Percentiles rank a stretch among this genome's conserved stretches.
phyloP scores from a whole-genome alignment of 106 monocot genomes.

The Narthecium ossifragum region DNA sequence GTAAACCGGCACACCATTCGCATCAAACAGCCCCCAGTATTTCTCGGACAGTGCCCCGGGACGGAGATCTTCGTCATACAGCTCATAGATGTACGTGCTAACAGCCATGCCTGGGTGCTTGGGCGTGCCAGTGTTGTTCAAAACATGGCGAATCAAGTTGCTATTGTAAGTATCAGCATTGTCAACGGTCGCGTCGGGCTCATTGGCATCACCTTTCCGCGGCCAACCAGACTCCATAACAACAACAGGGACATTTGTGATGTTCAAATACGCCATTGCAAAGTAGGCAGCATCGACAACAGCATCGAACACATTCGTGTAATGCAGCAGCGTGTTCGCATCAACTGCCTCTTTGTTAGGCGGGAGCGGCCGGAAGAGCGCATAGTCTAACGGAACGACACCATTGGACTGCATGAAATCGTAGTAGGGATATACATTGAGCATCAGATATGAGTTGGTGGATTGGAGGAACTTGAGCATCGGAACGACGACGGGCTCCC shows the following conservation, averaged over 20 bases:
- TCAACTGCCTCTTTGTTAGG: conserved; percentile 98
- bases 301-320: conserved; percentile 97
- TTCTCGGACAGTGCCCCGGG: conserved; percentile 74
- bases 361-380: conserved; percentile 88
- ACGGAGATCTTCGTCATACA: conserved; percentile 85
- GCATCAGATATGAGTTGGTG: conserved; percentile 66
- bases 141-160: conserved; percentile 81
- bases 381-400: conserved; percentile 90
- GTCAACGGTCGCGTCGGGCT: conserved; percentile 82
- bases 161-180: conserved; percentile 94
- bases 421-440: conserved; percentile 97
- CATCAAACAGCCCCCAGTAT: conserved; percentile 86
- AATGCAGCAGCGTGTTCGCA: conserved; percentile 90
- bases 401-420: conserved; percentile 94
- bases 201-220: conserved; percentile 69
- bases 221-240: conserved; percentile 98
- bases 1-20: conserved; percentile 59
- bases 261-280: conserved; percentile 85
- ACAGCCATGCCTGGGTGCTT: conserved; percentile 83
- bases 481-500: conserved; percentile 59
- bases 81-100: conserved; percentile 80
- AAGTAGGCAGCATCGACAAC: conserved; percentile 93
- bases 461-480: conserved; percentile 88
- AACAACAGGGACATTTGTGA: conserved; percentile 75
- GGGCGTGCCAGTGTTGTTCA: conserved; percentile 84